A percentile compares a stretch with the other conserved stretches of the same genome.
Evolutionary conservation across 352 stramenopile species (phyloP).

Genomic region (Globisporangium echinulatum): DNA sequence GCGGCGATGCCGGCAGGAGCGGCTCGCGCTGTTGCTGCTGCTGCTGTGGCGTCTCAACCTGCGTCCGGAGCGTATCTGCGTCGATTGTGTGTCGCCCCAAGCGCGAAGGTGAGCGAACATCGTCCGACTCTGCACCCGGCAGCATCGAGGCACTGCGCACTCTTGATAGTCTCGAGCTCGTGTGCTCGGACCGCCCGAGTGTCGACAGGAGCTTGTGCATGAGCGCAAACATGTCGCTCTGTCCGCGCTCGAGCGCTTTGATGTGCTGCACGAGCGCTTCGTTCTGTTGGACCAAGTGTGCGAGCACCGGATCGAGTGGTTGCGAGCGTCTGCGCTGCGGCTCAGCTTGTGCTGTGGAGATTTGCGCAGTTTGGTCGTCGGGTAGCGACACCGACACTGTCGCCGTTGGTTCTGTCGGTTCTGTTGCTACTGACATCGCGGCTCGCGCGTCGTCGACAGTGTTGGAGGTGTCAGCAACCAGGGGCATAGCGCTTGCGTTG

Average conservation of each 20-base stretch:
- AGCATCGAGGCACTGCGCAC: neutral
- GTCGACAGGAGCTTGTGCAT: slow-evolving; percentile 1
- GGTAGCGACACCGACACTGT: neutral
- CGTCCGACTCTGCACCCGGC: neutral
- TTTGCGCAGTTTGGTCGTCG: neutral
- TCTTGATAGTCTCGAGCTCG: neutral
- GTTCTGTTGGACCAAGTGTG: neutral
- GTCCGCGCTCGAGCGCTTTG: neutral
- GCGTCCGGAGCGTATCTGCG: too few species aligned
- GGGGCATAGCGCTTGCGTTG: too few species aligned
- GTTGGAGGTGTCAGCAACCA: neutral
- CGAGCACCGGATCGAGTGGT: neutral
- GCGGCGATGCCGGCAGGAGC: neutral
- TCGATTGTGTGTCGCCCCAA: too few species aligned
- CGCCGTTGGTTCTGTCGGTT: neutral
- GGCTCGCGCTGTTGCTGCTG: neutral
- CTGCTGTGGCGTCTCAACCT: too few species aligned
- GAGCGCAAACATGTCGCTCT: slow-evolving; percentile 3
- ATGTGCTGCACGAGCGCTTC: neutral
- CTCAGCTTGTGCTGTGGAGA: neutral
- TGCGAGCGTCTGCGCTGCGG: neutral
- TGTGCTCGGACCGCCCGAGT: neutral
- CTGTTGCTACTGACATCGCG: neutral
- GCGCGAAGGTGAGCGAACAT: too few species aligned
- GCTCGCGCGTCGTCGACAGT: too few species aligned